These are phyloP conservation scores for Knoxdaviesia capensis DNA, from an alignment of 2,329 filamentous ascomycete genomes.

Conservation along the genomic window DNA sequence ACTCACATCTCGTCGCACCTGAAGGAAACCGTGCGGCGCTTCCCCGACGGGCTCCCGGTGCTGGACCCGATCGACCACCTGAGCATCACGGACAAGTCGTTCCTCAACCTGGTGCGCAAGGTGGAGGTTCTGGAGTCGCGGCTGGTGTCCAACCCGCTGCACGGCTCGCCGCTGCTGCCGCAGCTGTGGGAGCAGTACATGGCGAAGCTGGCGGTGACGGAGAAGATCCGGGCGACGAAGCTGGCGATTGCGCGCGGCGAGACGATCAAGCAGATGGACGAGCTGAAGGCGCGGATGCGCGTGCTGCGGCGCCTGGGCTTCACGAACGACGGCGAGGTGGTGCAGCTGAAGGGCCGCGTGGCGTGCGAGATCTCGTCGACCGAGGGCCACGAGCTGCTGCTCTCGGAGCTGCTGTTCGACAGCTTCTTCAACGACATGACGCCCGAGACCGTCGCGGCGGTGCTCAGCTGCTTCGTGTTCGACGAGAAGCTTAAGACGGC, in stretches of 20 bases:
- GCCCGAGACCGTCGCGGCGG: constrained; percentile 69
- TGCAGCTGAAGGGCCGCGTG: constrained; percentile 90
- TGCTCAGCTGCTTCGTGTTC: constrained; percentile 88
- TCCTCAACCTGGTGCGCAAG: constrained; percentile 85
- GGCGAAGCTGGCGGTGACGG: constrained; percentile 52
- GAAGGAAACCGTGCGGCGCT: constrained; percentile 64
- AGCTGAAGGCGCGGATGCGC: constrained; percentile 88
- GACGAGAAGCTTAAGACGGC: constrained; percentile 81
- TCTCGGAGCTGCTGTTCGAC: constrained; percentile 88
- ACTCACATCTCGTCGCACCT: constrained; percentile 46
- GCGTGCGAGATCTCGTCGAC: constrained; percentile 93
- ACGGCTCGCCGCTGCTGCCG: constrained; percentile 69
- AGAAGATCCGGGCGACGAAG: constrained; percentile 73
- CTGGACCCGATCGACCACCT: constrained; percentile 93
- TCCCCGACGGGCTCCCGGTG: constrained; percentile 77
- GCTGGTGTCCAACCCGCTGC: constrained; percentile 71
- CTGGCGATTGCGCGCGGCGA: constrained; percentile 71
- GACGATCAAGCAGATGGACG: constrained; percentile 81
- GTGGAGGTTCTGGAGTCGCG: constrained; percentile 92
- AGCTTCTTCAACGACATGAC: constrained; percentile 93
- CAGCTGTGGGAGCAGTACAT: constrained; percentile 77
- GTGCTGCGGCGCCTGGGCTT: constrained; percentile 87
- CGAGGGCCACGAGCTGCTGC: constrained; percentile 75
- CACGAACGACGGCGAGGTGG: constrained; percentile 87
- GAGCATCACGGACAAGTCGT: constrained; percentile 77